Evolutionary conservation across 805 yeast genomes (phyloP).

Genomic region (Metschnikowia continentalis): DNA sequence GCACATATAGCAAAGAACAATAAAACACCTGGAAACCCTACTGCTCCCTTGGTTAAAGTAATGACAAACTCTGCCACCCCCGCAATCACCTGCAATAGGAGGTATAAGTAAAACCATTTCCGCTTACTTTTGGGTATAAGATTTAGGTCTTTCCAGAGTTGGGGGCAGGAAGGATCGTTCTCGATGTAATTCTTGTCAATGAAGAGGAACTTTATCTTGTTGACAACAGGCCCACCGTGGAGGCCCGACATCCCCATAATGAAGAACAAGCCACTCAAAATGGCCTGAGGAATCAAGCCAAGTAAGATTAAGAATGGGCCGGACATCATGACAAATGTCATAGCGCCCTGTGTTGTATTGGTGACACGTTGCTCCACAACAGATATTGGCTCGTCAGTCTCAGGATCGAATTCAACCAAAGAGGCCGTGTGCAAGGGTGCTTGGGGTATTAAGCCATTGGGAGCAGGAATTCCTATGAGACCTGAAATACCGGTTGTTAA

Average conservation of each 20-base stretch:
- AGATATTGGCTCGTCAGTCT: constrained; percentile 35
- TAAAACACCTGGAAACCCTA: constrained; percentile 88
- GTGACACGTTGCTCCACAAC: constrained; percentile 90
- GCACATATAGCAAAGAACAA: constrained; percentile 66
- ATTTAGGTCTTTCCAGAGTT: constrained; percentile 28
- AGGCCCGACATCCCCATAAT: constrained; percentile 87
- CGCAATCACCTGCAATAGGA: constrained; percentile 58
- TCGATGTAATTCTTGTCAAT: constrained; percentile 47
- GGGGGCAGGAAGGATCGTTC: constrained; percentile 35
- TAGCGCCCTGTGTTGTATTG: constrained; percentile 77
- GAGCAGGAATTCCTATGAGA: constrained; percentile 86
- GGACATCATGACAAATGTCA: constrained; percentile 84
- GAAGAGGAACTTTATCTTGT: constrained; percentile 57
- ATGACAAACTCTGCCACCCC: constrained; percentile 80
- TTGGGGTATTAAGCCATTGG: constrained; percentile 95
- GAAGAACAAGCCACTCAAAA: constrained; percentile 86
- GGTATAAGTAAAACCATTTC: constrained; percentile 54
- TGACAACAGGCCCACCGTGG: constrained; percentile 59
- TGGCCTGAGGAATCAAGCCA: constrained; percentile 87
- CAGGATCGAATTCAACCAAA: constrained; percentile 51
- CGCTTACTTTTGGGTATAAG: constrained; percentile 21
- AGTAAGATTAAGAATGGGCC: constrained; percentile 79
- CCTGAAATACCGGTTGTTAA: constrained; percentile 86
- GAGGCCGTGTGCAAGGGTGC: constrained; percentile 91
- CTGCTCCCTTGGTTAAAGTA: constrained; percentile 83